phyloP scores from a whole-genome alignment of 192 early-diverging fungal genomes.

The Mortierella antarctica region DNA sequence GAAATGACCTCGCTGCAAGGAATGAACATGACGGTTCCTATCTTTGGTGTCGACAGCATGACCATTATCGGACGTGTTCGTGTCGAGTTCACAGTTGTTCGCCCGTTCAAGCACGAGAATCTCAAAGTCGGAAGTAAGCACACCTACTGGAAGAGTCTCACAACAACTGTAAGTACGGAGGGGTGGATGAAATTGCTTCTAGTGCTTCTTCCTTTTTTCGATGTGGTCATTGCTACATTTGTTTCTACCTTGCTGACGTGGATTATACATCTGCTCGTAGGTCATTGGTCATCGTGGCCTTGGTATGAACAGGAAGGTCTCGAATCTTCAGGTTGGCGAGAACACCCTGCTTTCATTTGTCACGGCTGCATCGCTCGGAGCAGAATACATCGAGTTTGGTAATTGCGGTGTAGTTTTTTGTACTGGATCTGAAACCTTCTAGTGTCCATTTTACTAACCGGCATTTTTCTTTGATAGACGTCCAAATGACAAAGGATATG shows the following conservation, averaged over 20 bases:
- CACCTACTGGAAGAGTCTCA: conserved; percentile 69
- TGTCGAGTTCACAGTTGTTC: conserved; percentile 72
- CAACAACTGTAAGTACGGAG: conserved; percentile 58
- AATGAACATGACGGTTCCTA: conserved; percentile 67
- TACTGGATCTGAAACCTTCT: background rate
- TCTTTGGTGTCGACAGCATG: conserved; percentile 59
- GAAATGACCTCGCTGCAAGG: conserved; percentile 58
- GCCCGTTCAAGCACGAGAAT: conserved; percentile 69
- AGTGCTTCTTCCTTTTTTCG: conserved; percentile 3
- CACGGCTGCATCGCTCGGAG: conserved; percentile 85
- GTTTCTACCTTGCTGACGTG: background rate
- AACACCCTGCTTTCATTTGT: conserved; percentile 91
- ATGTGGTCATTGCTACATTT: too few species aligned
- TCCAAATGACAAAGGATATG: conserved; percentile 91
- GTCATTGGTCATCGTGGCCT: conserved; percentile 92
- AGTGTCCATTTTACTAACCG: background rate
- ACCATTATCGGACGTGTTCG: conserved; percentile 66
- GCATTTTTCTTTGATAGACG: conserved; percentile 62
- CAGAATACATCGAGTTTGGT: conserved; percentile 92
- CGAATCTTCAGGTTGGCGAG: conserved; percentile 85
- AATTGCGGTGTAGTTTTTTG: conserved; percentile 3
- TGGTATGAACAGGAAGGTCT: conserved; percentile 80
- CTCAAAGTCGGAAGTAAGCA: conserved; percentile 64
- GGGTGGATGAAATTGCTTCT: background rate
- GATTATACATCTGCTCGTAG: conserved; percentile 1